Evolutionary conservation across 1,284 basidiomycete genomes (phyloP).

Genomic region (Apiotrichum porosum): DNA sequence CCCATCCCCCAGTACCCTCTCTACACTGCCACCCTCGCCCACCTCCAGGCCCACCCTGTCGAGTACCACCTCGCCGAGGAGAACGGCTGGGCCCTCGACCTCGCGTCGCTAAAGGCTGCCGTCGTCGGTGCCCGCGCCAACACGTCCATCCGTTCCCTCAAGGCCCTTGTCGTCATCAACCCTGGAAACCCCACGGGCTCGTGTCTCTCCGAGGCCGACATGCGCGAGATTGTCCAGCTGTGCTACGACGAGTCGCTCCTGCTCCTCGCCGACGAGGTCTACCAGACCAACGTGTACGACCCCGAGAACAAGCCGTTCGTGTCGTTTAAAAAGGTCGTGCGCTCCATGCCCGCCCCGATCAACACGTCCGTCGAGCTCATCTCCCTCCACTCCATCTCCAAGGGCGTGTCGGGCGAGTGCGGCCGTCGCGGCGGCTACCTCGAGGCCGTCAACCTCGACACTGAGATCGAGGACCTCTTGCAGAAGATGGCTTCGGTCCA

Average conservation of each 20-base stretch:
- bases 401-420: constrained; percentile 86
- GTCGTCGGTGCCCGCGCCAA: constrained; percentile 62
- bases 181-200: constrained; percentile 89
- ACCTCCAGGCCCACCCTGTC: constrained; percentile 68
- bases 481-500: constrained; percentile 87
- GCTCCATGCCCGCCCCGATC: constrained; percentile 53
- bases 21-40: constrained; percentile 84
- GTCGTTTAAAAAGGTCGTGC: constrained; percentile 80
- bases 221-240: constrained; percentile 65
- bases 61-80: constrained; percentile 81
- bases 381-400: constrained; percentile 88
- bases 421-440: constrained; percentile 90
- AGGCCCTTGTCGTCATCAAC: constrained; percentile 86
- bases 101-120: constrained; percentile 61
- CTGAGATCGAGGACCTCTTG: constrained; percentile 67
- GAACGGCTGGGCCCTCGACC: constrained; percentile 73
- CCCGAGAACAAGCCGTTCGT: constrained; percentile 62
- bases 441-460: constrained; percentile 70
- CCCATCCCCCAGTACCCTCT: constrained; percentile 96
- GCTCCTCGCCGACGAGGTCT: constrained; percentile 86
- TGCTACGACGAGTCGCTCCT: constrained; percentile 77
- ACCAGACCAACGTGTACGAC: constrained; percentile 80
- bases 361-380: constrained; percentile 60
- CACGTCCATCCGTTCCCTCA: constrained; percentile 55
- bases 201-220: constrained; percentile 64